phyloP scores from a whole-genome alignment of 2,329 filamentous ascomycete genomes.

The Drechmeria coniospora region DNA sequence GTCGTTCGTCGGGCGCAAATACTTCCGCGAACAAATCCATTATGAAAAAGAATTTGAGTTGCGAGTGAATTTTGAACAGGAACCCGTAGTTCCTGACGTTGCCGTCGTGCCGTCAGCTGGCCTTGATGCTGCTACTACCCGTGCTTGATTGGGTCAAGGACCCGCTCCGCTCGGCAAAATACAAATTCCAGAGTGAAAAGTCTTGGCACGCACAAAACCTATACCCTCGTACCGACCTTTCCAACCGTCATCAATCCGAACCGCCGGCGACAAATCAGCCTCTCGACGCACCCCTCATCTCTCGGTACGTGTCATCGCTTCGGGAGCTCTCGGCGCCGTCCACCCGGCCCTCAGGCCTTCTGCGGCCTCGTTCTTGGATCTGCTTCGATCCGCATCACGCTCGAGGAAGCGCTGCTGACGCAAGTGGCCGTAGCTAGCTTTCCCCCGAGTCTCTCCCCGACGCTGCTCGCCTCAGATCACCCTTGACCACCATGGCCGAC shows the following conservation, averaged over 20 bases:
- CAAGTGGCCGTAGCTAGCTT: constrained; percentile 1
- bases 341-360: constrained; percentile 1
- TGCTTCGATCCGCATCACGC: background rate
- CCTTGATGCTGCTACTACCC: too few relatives aligned
- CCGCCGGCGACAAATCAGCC: constrained; percentile 20
- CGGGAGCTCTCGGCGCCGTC: background rate
- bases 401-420: constrained; percentile 6
- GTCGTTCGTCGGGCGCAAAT: too few relatives aligned
- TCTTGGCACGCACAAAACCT: constrained; percentile 31
- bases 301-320: constrained; percentile 15
- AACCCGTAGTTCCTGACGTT: too few relatives aligned
- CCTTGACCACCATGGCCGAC: constrained; percentile 34
- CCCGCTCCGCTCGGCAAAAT: constrained; percentile 16
- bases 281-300: constrained; percentile 16
- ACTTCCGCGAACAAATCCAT: too few relatives aligned
- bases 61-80: too few relatives aligned
- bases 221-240: constrained; percentile 17
- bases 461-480: too few relatives aligned
- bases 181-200: constrained; percentile 26
- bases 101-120: too few relatives aligned
- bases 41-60: too few relatives aligned
- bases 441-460: constrained; percentile 12
- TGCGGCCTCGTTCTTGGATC: background rate
- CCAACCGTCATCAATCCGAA: constrained; percentile 19
- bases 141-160: constrained; percentile 4